phyloP scores from a whole-genome alignment of 176 grass and related monocot species.

The Stipa capillata region DNA sequence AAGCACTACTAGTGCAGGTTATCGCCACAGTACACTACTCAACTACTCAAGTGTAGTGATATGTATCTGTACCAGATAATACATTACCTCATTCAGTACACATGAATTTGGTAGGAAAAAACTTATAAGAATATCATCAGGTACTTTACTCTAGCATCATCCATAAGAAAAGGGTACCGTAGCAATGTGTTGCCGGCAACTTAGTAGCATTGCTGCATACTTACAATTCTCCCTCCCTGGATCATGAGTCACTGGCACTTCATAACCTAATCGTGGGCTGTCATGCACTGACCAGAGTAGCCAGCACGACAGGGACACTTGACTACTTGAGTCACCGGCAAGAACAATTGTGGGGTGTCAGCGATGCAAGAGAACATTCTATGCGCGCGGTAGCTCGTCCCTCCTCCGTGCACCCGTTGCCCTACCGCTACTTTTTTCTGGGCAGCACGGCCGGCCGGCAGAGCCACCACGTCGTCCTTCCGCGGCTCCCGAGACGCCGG shows the following conservation, averaged over 20 bases:
- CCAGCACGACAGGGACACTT: not conserved
- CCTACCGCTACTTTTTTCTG: not conserved
- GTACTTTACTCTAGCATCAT: too few relatives aligned
- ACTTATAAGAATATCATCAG: too few relatives aligned
- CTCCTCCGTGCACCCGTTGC: conserved; percentile 17
- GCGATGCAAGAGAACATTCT: conserved; percentile 9
- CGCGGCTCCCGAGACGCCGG: conserved; percentile 20
- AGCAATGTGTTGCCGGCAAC: too few relatives aligned
- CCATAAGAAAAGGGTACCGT: too few relatives aligned
- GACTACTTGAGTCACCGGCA: not conserved
- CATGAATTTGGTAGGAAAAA: not conserved
- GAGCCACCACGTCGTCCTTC: conserved; percentile 10
- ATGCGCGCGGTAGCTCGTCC: not conserved
- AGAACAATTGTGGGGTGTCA: not conserved
- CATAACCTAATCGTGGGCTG: too few relatives aligned
- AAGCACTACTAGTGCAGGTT: not conserved
- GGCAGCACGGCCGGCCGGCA: not conserved
- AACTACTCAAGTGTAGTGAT: not conserved
- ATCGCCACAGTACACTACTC: not conserved
- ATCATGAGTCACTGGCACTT: not conserved
- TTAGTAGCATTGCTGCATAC: too few relatives aligned
- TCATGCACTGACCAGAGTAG: not conserved
- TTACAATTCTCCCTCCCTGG: too few relatives aligned
- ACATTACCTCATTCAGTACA: not conserved
- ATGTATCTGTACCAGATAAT: not conserved